phyloP scores from a whole-genome alignment of 2,329 filamentous ascomycete species.

The Lachnellula willkommii region DNA sequence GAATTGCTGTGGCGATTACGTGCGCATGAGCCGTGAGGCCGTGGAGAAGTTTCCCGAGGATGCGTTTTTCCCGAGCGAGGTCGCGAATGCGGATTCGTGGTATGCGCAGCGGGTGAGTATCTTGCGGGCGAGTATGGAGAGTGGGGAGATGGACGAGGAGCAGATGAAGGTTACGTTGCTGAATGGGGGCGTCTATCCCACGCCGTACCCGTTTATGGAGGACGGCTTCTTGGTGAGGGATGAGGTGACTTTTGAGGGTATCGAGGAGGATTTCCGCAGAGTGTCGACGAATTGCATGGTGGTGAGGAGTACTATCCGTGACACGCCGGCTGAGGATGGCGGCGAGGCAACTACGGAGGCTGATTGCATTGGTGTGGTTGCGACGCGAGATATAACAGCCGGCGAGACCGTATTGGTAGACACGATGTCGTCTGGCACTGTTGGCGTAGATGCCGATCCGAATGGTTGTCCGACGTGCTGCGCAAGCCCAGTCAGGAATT shows the following conservation, averaged over 20 bases:
- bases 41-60: constrained; percentile 25
- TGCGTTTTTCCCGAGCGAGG: constrained; percentile 23
- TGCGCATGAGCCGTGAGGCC: constrained; percentile 21
- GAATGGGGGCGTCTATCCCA: constrained; percentile 25
- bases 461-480: constrained; percentile 25
- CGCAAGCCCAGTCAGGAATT: constrained; percentile 13
- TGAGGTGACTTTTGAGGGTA: constrained; percentile 14
- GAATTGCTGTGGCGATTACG: constrained; percentile 25
- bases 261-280: constrained; percentile 19
- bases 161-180: constrained; percentile 18
- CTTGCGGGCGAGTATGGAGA: constrained; percentile 13
- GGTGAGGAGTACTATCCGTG: constrained; percentile 21
- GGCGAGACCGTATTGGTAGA: constrained; percentile 21
- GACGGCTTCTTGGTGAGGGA: constrained; percentile 19
- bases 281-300: constrained; percentile 23
- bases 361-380: constrained; percentile 23
- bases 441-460: constrained; percentile 17
- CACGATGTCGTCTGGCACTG: constrained; percentile 12
- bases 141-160: constrained; percentile 18
- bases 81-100: constrained; percentile 24
- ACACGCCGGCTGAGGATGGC: constrained; percentile 5
- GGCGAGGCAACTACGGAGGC: constrained; percentile 15
- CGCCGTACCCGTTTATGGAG: constrained; percentile 24
- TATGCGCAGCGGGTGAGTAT: constrained; percentile 19
- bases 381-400: constrained; percentile 16